Evolutionary conservation across 306 rosid species (phyloP), one percentile per base, ranked within the genome.

Genomic region (Medicago lupulina): DNA sequence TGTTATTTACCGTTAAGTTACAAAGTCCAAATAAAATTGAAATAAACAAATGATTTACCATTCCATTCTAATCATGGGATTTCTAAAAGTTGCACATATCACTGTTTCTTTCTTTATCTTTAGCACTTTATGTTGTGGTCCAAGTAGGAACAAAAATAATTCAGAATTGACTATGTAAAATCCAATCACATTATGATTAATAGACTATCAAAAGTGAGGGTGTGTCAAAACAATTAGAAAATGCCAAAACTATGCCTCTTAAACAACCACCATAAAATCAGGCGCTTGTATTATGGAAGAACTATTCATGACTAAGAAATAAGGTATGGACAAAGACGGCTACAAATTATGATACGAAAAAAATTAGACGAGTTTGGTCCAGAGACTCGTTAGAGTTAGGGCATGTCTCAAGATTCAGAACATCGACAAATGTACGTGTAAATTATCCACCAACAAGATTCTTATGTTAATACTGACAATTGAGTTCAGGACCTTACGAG

Each of bases 221-320:
- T 4, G 70, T 74, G 72, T 68, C 73, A 68, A 82, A 77, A 82
- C 83, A 72, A 82, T 81, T 74, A 73, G 73, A 79, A 81, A 81
- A 84, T 87, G 81, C 78, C 86, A 81, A 84, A 84, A 62, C 74
- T 78, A 68, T 59, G 76, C 43, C 31, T 58, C 79, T 66, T 79
- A 78, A 40, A 79, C 80, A 74, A 44, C 63, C 71, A 65, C 82
- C 74, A 14, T 19, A n/a, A 78, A 77, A 68, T 62, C 82, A 40
- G 76, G 83, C 46, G 38, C 77, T 41, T 40, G 82, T 51, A 54
- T 79, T 67, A 68, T 71, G 79, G 75, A 74, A 67, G 53, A 58
- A 76, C 65, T 60, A 47, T 57, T 36, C 84, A 79, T 69, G 88
- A 81, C 57, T 55, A 63, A 7, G 70, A 82, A 79, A 72, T n/a